A percentile compares a stretch with the other conserved stretches of the same genome.
Evolutionary conservation across 805 yeast genomes (phyloP).

Genomic region (Debaryomyces tyrocola): DNA sequence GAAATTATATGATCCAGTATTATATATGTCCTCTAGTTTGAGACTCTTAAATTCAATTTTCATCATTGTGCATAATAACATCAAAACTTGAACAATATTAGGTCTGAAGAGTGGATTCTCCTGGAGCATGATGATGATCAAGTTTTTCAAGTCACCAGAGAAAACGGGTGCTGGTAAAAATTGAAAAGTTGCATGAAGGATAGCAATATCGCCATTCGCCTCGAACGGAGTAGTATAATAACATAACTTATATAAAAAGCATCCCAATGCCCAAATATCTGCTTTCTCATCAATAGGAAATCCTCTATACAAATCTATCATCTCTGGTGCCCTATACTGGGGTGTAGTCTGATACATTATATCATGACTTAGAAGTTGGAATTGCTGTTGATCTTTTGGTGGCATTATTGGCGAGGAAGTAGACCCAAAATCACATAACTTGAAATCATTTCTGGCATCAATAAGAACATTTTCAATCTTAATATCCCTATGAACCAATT

Average conservation of each 20-base stretch:
- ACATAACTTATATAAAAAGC: constrained; percentile 84
- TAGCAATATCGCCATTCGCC: constrained; percentile 81
- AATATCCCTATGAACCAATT: constrained; percentile 86
- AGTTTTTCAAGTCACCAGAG: constrained; percentile 68
- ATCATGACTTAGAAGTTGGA: constrained; percentile 77
- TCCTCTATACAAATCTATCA: constrained; percentile 85
- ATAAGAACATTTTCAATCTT: constrained; percentile 93
- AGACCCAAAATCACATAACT: constrained; percentile 93
- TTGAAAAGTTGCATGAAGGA: constrained; percentile 77
- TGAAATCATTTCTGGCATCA: constrained; percentile 66
- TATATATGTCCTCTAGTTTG: constrained; percentile 45
- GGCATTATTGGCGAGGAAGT: constrained; percentile 67
- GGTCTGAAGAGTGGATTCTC: constrained; percentile 85
- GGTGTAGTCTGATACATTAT: constrained; percentile 91
- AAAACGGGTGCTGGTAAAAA: constrained; percentile 71
- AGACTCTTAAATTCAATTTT: constrained; percentile 27
- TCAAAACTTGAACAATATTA: constrained; percentile 79
- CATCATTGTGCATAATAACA: constrained; percentile 57
- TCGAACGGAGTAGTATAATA: constrained; percentile 96
- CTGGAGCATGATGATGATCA: constrained; percentile 76
- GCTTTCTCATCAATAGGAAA: constrained; percentile 87
- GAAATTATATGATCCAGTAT: constrained; percentile 55
- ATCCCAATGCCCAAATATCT: constrained; percentile 97
- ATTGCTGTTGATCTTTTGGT: constrained; percentile 73
- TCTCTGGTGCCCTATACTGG: constrained; percentile 93